Base-by-base conservation (phyloP, 805 yeast genomes). In the Sungouiella thailandica region DNA sequence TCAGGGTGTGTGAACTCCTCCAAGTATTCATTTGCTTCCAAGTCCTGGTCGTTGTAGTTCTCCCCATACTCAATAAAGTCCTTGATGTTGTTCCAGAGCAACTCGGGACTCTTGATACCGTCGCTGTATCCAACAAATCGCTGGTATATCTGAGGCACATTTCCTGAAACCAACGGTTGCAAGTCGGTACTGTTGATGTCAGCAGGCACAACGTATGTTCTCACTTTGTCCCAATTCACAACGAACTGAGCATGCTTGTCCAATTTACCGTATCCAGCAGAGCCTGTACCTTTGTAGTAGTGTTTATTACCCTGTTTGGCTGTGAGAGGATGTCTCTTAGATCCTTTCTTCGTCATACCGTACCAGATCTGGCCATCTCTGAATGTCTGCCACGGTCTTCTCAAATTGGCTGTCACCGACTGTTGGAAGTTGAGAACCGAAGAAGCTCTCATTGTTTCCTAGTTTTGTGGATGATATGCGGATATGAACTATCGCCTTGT, bases 251-350 rank as follows among this genome's bases (percentile, higher is more conserved):
- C 97, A 40, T 69, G 72, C 23, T 70, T 67, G 34, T 93, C 83
- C 53, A 81, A 77, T 34, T 68, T 70, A 56, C 99, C 99, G 42
- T 87, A 77, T 58, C 97, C 97, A 3, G 95, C 75, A 4, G 98
- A 85, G 38, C 97, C 76, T 15, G 97, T 93, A 68, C 99, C 99
- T 60, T 93, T 93, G 66, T 93, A 93, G 64, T 72, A 84, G 49
- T 84, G 81, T 67, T 89, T 88, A 63, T 93, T 90, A 52, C 98
- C 97, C 56, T 86, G 87, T 52, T 93, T 93, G 15, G 96, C 82
- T 15, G 96, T 83, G 49, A 90, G 66, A 4, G 95, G 74, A 54
- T 74, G 73, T 66, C 96, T 80, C 58, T 82, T 86, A 44, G 86
- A 79, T 36, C 97, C 97, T 7, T 80, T 55, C 53, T 84, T 88